Evolutionary conservation across 352 stramenopile species (phyloP).

Genomic region (Pelagophyceae sp.): DNA sequence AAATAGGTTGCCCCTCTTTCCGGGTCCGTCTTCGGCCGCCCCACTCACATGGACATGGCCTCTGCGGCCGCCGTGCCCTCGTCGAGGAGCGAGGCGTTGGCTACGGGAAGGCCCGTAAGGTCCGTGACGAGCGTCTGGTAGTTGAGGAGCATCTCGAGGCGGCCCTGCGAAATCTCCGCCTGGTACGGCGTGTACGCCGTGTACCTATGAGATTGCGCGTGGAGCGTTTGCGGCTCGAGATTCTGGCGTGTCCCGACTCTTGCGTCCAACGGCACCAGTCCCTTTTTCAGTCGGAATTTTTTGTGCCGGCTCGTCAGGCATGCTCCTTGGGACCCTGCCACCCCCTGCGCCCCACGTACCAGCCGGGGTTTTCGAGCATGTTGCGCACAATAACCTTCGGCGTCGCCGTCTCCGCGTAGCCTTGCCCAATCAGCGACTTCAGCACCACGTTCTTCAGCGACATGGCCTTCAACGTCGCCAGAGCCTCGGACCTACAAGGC

Average conservation of each 20-base stretch:
- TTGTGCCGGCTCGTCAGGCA: too few relatives aligned
- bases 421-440: conserved; percentile 92
- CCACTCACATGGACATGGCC: conserved; percentile 93
- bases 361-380: conserved; percentile 93
- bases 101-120: conserved; percentile 89
- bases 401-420: conserved; percentile 92
- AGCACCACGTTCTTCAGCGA: conserved; percentile 87
- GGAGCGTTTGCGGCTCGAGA: too few relatives aligned
- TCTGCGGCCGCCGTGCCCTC: conserved; percentile 96
- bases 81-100: conserved; percentile 93
- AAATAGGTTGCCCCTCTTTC: conserved; percentile 26
- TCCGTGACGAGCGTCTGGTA: conserved; percentile 97
- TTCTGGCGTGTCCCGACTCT: too few relatives aligned
- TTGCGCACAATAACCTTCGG: conserved; percentile 91
- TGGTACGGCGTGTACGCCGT: conserved; percentile 97
- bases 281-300: too few relatives aligned
- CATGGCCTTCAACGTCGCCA: conserved; percentile 74
- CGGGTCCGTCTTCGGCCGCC: conserved; percentile 51
- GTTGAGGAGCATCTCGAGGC: conserved; percentile 97
- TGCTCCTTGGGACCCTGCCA: too few relatives aligned
- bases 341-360: conserved; percentile 46
- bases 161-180: conserved; percentile 95
- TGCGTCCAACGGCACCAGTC: too few relatives aligned
- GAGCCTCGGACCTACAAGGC: conserved; percentile 27
- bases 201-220: too few relatives aligned